These are phyloP conservation scores for Suillus cothurnatus DNA, from an alignment of 768 basidiomycete genomes.

Conservation along the genomic window DNA sequence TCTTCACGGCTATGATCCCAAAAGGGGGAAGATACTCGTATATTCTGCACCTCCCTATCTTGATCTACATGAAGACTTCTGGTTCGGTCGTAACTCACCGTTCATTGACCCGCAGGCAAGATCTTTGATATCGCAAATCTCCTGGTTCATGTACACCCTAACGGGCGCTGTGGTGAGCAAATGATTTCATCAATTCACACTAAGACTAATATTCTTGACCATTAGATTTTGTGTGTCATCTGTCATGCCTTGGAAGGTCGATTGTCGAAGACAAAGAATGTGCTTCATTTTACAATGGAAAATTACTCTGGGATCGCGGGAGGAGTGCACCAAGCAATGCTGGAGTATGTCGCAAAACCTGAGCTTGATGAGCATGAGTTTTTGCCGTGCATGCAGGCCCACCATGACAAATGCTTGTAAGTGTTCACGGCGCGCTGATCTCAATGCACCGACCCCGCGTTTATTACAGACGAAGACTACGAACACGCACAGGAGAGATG, in stretches of 20 bases:
- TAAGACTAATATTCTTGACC: background rate
- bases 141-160: background rate
- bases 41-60: background rate
- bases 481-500: background rate
- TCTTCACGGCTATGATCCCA: background rate
- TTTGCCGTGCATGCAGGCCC: background rate
- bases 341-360: background rate
- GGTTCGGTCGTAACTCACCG: background rate
- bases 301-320: background rate
- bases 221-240: background rate
- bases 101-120: background rate
- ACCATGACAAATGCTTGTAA: background rate
- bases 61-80: background rate
- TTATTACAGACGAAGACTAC: background rate
- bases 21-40: background rate
- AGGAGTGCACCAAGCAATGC: background rate
- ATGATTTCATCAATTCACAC: background rate
- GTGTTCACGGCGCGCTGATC: too few relatives aligned
- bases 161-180: background rate
- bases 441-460: background rate
- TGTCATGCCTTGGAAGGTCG: background rate
- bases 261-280: background rate
- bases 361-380: background rate
- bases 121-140: background rate
- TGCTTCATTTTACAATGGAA: background rate